phyloP scores from a whole-genome alignment of 2,329 filamentous ascomycete genomes.

The Alternaria sp. region DNA sequence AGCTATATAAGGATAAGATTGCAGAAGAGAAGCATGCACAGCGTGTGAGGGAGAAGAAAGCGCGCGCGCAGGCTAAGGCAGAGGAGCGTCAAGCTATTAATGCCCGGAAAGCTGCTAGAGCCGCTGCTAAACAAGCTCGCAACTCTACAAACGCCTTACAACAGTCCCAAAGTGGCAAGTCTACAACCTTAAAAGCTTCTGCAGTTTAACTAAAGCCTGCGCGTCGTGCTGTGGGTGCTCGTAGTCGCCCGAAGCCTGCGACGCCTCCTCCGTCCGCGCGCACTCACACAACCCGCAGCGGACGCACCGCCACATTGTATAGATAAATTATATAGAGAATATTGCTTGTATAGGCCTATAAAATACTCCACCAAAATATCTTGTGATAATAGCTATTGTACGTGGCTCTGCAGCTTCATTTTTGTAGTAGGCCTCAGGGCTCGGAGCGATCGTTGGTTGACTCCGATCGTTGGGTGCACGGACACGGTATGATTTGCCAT shows the following conservation, averaged over 20 bases:
- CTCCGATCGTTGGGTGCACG: too few species aligned
- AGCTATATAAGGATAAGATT: slow-evolving; percentile 6
- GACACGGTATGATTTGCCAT: too few species aligned
- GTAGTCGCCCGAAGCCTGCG: neutral
- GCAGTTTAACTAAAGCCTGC: neutral
- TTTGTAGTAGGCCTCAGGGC: too few species aligned
- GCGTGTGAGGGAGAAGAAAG: neutral
- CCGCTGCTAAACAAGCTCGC: neutral
- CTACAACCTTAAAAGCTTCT: neutral
- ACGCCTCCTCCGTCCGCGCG: neutral
- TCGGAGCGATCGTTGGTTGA: too few species aligned
- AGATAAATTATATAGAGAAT: neutral
- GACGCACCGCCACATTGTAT: slow-evolving; percentile 1
- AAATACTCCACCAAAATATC: too few species aligned
- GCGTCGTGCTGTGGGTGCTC: slow-evolving; percentile 1
- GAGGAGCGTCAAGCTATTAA: slow-evolving; percentile 5
- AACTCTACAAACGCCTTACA: neutral
- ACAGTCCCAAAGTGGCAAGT: neutral
- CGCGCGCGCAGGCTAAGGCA: neutral
- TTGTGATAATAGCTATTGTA: too few species aligned
- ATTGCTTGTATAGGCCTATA: too few species aligned
- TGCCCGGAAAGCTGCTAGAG: slow-evolving; percentile 9
- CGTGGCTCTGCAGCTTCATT: too few species aligned
- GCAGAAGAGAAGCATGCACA: neutral
- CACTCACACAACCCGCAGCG: neutral